phyloP scores from a whole-genome alignment of 2,329 filamentous ascomycete genomes.

The Calonectria pseudoreteaudii region DNA sequence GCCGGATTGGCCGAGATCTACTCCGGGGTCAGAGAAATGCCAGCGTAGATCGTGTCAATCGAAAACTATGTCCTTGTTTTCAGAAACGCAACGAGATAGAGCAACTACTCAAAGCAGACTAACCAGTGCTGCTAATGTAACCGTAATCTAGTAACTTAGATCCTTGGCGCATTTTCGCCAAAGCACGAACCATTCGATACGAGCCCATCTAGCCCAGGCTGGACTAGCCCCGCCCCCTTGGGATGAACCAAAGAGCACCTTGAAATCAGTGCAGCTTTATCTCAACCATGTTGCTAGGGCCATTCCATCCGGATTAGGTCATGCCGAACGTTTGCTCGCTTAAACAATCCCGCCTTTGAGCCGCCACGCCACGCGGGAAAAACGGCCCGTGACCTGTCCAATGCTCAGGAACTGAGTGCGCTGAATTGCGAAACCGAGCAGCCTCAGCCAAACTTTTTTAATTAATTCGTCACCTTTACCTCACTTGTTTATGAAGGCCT shows the following conservation, averaged over 20 bases:
- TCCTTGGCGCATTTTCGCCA: neutral
- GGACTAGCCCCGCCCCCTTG: neutral
- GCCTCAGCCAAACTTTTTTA: neutral
- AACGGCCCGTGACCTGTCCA: neutral
- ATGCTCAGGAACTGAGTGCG: neutral
- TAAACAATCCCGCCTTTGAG: neutral
- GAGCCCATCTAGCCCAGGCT: neutral
- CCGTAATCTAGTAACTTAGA: neutral
- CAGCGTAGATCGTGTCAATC: neutral
- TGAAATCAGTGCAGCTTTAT: neutral
- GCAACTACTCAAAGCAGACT: neutral
- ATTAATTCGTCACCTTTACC: neutral
- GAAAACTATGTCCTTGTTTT: neutral
- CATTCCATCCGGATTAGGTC: neutral
- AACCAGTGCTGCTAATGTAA: neutral
- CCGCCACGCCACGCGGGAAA: neutral
- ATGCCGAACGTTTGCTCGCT: neutral
- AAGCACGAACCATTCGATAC: neutral
- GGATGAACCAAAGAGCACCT: neutral
- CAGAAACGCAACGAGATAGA: neutral
- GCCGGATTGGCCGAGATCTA: neutral
- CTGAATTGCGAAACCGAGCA: neutral
- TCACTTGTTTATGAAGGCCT: neutral
- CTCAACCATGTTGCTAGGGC: neutral
- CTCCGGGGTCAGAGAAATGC: neutral